Percentiles rank a stretch among this genome's conserved stretches.
Conservation (phyloP, 106 monocot species). For the Gastrodia elata region DNA sequence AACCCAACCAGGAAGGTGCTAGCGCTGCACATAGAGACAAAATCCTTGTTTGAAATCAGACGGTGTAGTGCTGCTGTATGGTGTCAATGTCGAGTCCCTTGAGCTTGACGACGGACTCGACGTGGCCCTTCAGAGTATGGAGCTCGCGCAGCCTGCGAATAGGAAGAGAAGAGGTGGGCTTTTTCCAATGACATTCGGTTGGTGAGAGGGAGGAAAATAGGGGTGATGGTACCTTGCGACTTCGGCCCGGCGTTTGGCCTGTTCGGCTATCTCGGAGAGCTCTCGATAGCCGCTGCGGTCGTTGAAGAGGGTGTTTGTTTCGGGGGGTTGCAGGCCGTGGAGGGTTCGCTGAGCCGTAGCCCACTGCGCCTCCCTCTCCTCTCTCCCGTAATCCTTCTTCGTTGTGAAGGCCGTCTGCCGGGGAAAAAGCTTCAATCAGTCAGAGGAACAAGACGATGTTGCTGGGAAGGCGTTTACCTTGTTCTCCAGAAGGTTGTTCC, state of each 20-base stretch:
- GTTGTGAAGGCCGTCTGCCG: conserved; percentile 18
- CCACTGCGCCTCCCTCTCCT: conserved; percentile 25
- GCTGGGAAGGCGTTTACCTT: conserved; percentile 19
- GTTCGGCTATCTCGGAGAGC: conserved; percentile 70
- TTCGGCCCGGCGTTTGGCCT: conserved; percentile 63
- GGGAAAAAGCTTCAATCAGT: neutral
- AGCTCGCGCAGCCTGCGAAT: conserved; percentile 4
- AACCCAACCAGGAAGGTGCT: no score
- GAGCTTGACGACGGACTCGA: conserved; percentile 8
- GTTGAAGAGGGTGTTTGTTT: conserved; percentile 5
- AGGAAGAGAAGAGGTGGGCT: neutral
- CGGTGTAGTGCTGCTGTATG: conserved; percentile 6
- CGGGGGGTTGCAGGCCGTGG: conserved; percentile 18
- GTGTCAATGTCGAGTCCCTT: conserved; percentile 10
- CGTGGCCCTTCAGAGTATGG: conserved; percentile 7
- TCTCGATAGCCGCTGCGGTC: conserved; percentile 51
- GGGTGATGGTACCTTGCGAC: conserved; percentile 55
- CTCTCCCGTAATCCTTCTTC: conserved; percentile 26
- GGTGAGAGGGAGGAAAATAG: neutral
- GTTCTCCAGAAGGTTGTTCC: conserved; percentile 61
- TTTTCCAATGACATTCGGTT: neutral
- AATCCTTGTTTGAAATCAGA: neutral
- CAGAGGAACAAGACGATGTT: neutral
- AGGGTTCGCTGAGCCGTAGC: conserved; percentile 20
- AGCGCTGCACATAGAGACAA: no score